Percentiles rank a stretch among this genome's conserved stretches.
phyloP scores from a whole-genome alignment of 495 filamentous ascomycete genomes.

The Lentithecium fluviatile region DNA sequence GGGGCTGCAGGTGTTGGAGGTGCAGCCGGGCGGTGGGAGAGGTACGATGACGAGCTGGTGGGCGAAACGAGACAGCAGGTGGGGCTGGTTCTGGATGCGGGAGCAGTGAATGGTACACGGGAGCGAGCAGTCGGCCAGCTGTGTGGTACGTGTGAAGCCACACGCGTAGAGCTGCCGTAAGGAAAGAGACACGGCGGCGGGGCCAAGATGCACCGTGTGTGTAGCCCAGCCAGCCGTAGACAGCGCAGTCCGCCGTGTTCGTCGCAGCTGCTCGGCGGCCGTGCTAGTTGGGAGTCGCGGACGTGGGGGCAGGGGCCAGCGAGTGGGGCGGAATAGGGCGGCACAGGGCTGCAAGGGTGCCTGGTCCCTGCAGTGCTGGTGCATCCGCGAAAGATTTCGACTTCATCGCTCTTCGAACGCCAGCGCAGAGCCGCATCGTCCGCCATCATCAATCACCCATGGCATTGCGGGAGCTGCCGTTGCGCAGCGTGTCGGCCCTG shows the following conservation, averaged over 20 bases:
- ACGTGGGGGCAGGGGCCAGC: neutral
- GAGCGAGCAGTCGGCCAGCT: too few species aligned
- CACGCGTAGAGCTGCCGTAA: too few species aligned
- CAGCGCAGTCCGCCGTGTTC: too few species aligned
- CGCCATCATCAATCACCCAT: slow-evolving; percentile 10
- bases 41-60: neutral
- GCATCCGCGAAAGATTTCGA: neutral
- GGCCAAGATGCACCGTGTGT: too few species aligned
- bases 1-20: neutral
- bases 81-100: neutral
- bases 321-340: neutral
- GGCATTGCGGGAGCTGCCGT: slow-evolving; percentile 34
- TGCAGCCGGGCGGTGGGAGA: neutral
- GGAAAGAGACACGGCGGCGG: too few species aligned
- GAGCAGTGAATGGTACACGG: too few species aligned
- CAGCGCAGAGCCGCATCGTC: neutral
- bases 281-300: neutral
- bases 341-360: neutral
- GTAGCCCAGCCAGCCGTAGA: too few species aligned
- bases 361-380: slow-evolving; percentile 1
- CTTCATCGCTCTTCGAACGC: neutral
- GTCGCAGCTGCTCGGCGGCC: too few species aligned
- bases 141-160: too few species aligned
- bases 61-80: neutral
- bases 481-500: slow-evolving; percentile 10